Base-by-base conservation (phyloP, 225 moss, liverwort and hornwort genomes). In the Polytrichum formosum region DNA sequence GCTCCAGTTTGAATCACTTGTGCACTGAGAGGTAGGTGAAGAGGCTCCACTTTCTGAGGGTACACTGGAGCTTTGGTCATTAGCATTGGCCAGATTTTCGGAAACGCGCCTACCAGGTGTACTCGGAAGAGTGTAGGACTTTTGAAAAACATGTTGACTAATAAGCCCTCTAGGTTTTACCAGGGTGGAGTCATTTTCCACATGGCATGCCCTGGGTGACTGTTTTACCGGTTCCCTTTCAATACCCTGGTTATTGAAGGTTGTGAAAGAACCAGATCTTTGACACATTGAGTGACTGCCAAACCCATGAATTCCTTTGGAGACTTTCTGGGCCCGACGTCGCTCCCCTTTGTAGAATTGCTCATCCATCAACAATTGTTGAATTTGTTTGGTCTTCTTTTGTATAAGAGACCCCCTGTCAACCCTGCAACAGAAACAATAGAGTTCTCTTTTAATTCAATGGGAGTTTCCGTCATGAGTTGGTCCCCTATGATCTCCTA, bases 271-370 rank as follows among this genome's bases (percentile, higher is more conserved):
- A 62, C 63, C 1, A 4, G 63, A 25, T 7, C 59, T 63, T 2
- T 18, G 63, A 46, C 9, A 56, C 53, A 67, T 19, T 9, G 67
- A 67, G 13, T 66, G 54, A 56, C 53, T 82, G 0, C 85, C 82
- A 28, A 82, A 82, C 19, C 86, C 75, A 53, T 62, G 69, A 56
- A 86, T 86, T 37, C 75, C 77, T 61, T 27, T 73, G 19, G 86
- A 86, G 67, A 62, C 65, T 75, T 75, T 80, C 73, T 77, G 82
- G 25, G 86, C 80, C 56, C 62, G 80, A 5, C 18, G 67, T 60
- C 82, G 86, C 79, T 80, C 82, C 53, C 70, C 70, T 77, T 75
- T 83, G 70, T 82, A 77, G 67, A 77, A 72, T 16, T 66, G 21
- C 63, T 83, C 82, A 28, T 86, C 75, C 67, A 77, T 67, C 5